Conservation (phyloP, 1,139 yeast species). For the Geotrichum europaeum region DNA sequence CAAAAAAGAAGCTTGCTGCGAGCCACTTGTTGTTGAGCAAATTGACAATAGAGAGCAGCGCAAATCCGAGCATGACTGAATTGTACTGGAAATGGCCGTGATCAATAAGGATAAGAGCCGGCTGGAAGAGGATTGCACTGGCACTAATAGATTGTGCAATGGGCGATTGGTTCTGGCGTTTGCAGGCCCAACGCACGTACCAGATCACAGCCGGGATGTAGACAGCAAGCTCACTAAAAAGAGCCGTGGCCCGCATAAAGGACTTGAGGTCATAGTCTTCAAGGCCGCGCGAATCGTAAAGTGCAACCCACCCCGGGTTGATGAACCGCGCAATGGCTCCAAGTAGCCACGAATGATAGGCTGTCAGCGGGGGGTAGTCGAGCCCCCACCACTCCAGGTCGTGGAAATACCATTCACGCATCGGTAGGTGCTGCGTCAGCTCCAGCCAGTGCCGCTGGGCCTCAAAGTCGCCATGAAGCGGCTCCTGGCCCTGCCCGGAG, state of each 20-base stretch:
- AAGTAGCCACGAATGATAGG: conserved; percentile 77
- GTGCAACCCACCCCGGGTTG: conserved; percentile 67
- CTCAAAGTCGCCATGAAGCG: conserved; percentile 92
- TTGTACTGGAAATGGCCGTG: conserved; percentile 98
- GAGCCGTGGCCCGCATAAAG: conserved; percentile 75
- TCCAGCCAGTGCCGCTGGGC: conserved; percentile 99
- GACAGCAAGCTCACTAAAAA: conserved; percentile 65
- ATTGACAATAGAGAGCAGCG: conserved; percentile 61
- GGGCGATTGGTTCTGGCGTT: conserved; percentile 36
- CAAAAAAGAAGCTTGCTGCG: conserved; percentile 75
- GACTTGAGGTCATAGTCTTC: conserved; percentile 65
- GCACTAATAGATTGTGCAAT: conserved; percentile 74
- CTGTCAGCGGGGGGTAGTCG: conserved; percentile 96
- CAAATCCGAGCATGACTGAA: conserved; percentile 85
- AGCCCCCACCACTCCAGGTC: conserved; percentile 93
- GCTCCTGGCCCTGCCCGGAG: conserved; percentile 52
- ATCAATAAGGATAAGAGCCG: conserved; percentile 76
- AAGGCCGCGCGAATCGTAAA: conserved; percentile 65
- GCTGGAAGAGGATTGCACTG: conserved; percentile 68
- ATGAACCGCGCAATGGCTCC: conserved; percentile 65
- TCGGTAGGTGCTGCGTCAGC: conserved; percentile 69
- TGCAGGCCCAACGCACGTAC: conserved; percentile 59
- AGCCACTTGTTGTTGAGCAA: conserved; percentile 54
- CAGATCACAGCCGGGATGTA: conserved; percentile 78
- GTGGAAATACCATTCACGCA: conserved; percentile 77